These are phyloP conservation scores for Hymenoscyphus occultus DNA, from an alignment of 2,329 filamentous ascomycete genomes.

Conservation along the genomic window DNA sequence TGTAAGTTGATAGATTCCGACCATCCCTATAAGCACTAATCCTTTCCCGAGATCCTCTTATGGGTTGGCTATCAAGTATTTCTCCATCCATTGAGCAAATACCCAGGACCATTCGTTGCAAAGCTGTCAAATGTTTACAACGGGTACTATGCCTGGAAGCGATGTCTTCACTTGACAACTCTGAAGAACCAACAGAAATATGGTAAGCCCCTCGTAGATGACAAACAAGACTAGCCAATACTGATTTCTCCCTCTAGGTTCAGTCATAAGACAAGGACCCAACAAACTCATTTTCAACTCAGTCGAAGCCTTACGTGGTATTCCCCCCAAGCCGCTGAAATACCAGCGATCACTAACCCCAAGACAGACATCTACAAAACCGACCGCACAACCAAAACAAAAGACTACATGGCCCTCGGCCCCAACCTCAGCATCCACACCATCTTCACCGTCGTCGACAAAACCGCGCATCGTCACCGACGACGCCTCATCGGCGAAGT, in stretches of 20 bases:
- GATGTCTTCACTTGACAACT: too few relatives aligned
- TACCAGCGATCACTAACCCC: background rate
- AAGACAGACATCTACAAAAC: conserved; percentile 3
- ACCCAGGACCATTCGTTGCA: too few relatives aligned
- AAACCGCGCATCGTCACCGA: background rate
- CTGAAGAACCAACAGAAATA: too few relatives aligned
- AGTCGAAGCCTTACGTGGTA: conserved; percentile 1
- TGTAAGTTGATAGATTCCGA: too few relatives aligned
- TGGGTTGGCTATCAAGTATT: too few relatives aligned
- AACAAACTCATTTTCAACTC: conserved; percentile 12
- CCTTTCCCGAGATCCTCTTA: too few relatives aligned
- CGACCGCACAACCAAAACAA: background rate
- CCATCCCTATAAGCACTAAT: too few relatives aligned
- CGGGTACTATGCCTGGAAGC: too few relatives aligned
- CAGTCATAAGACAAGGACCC: conserved; percentile 11
- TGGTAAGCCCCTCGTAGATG: too few relatives aligned
- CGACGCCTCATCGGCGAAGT: background rate
- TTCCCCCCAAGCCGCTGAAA: background rate
- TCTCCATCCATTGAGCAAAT: too few relatives aligned
- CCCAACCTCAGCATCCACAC: background rate
- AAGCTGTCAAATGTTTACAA: too few relatives aligned
- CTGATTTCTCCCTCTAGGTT: background rate
- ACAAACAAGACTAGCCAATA: too few relatives aligned
- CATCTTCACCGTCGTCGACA: conserved; percentile 6
- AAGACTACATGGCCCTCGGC: background rate